Conservation (phyloP, 1,284 basidiomycete species). For the Trichosporon sp. region DNA sequence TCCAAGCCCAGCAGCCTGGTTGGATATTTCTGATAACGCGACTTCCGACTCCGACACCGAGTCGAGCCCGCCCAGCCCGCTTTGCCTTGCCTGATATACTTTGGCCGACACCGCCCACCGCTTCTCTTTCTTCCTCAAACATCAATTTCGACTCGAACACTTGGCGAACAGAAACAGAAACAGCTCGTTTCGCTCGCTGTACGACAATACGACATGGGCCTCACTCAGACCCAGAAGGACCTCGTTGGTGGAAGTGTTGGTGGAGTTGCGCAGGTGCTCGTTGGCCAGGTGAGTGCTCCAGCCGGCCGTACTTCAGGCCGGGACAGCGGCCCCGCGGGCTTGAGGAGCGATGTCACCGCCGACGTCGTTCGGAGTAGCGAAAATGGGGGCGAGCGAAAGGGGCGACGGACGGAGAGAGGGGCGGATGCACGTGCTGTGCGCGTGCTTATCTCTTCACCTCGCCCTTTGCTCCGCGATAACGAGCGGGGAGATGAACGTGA, state of each 20-base stretch:
- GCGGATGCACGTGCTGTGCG: background rate
- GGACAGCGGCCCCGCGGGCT: background rate
- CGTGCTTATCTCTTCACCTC: background rate
- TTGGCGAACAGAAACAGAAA: no score
- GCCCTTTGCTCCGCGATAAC: no score
- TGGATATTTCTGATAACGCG: slow-evolving; percentile 4
- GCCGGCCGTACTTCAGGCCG: no score
- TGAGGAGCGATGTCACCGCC: slow-evolving; percentile 1
- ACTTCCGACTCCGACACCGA: slow-evolving; percentile 1
- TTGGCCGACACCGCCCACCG: no score
- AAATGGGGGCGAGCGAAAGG: no score
- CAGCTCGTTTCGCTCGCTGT: no score
- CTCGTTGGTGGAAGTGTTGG: slow-evolving; percentile 81
- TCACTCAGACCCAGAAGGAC: slow-evolving; percentile 65
- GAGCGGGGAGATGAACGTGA: no score
- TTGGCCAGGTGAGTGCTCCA: slow-evolving; percentile 66
- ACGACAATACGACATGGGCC: slow-evolving; percentile 28
- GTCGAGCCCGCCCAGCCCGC: background rate
- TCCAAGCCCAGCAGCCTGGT: background rate
- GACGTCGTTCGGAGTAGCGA: background rate
- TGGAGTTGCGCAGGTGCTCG: slow-evolving; percentile 86
- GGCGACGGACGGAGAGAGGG: background rate
- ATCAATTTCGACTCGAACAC: no score
- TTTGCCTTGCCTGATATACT: background rate
- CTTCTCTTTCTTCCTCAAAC: no score